Percentiles rank a stretch among this genome's conserved stretches.
phyloP scores from a whole-genome alignment of 805 yeast genomes.

The Groenewaldozyma salmanticensis region DNA sequence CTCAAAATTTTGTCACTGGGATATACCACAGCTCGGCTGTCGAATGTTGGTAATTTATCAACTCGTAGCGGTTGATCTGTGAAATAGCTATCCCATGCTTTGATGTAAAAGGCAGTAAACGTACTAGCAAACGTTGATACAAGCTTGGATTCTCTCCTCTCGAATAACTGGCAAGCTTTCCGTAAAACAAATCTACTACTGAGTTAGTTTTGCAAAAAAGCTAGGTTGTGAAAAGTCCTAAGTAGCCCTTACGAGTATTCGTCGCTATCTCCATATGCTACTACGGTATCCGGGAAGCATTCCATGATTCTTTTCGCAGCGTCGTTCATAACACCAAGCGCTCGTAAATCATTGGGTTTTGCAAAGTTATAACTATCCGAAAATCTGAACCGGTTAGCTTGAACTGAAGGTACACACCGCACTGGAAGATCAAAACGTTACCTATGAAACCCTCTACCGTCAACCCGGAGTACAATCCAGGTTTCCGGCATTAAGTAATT shows the following conservation, averaged over 20 bases:
- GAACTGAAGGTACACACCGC: background rate
- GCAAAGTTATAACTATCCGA: conserved; percentile 61
- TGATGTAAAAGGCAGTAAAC: conserved; percentile 67
- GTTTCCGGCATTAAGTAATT: conserved; percentile 67
- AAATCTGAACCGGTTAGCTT: conserved; percentile 30
- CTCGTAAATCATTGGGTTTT: conserved; percentile 81
- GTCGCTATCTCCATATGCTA: conserved; percentile 94
- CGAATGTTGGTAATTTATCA: conserved; percentile 72
- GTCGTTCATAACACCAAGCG: conserved; percentile 69
- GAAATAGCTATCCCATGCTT: conserved; percentile 55
- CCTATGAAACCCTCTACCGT: conserved; percentile 90
- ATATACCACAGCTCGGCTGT: conserved; percentile 80
- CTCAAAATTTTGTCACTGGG: conserved; percentile 53
- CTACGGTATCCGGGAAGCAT: conserved; percentile 56
- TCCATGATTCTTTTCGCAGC: conserved; percentile 62
- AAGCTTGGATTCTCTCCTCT: conserved; percentile 73
- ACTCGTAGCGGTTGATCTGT: conserved; percentile 39
- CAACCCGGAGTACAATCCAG: conserved; percentile 74
- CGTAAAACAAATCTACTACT: conserved; percentile 47
- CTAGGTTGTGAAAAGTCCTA: background rate
- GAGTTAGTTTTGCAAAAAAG: background rate
- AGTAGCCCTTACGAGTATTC: conserved; percentile 61
- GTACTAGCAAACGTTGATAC: conserved; percentile 74
- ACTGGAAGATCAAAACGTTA: conserved; percentile 3
- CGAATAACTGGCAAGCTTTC: conserved; percentile 57